These are phyloP conservation scores for Solanum boliviense DNA, from an alignment of 257 asterid genomes.

Conservation along the genomic window DNA sequence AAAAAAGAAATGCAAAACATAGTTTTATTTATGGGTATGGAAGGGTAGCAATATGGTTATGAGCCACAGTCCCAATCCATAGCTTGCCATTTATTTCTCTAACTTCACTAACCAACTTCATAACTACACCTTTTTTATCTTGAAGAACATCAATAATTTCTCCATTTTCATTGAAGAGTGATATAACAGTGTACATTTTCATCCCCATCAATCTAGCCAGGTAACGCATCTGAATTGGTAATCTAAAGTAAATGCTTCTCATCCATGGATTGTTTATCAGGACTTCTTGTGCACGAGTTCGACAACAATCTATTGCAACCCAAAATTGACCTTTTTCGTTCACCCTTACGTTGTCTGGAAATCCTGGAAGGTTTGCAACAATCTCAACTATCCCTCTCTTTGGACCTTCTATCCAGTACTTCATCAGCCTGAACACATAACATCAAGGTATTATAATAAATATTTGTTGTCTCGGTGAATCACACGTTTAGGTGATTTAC, in stretches of 20 bases:
- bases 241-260: constrained; percentile 56
- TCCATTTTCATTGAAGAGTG: constrained; percentile 46
- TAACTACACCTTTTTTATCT: constrained; percentile 64
- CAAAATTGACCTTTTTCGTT: constrained; percentile 66
- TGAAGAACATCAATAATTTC: constrained; percentile 77
- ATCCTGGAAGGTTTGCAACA: constrained; percentile 66
- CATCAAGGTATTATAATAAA: neutral
- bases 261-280: constrained; percentile 58
- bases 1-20: neutral
- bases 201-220: constrained; percentile 56
- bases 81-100: constrained; percentile 60
- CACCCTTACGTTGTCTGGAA: constrained; percentile 68
- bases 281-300: constrained; percentile 58
- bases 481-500: neutral
- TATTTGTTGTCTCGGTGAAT: neutral
- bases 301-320: constrained; percentile 90
- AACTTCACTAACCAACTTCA: constrained; percentile 91
- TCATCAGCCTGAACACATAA: constrained; percentile 47
- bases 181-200: constrained; percentile 65
- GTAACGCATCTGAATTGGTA: constrained; percentile 63
- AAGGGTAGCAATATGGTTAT: constrained; percentile 80
- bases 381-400: constrained; percentile 37
- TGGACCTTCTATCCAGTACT: constrained; percentile 53
- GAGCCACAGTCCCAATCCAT: constrained; percentile 96
- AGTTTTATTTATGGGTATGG: constrained; percentile 32